Conservation (phyloP, 148 eudicot species). For the Cornus kousa region DNA sequence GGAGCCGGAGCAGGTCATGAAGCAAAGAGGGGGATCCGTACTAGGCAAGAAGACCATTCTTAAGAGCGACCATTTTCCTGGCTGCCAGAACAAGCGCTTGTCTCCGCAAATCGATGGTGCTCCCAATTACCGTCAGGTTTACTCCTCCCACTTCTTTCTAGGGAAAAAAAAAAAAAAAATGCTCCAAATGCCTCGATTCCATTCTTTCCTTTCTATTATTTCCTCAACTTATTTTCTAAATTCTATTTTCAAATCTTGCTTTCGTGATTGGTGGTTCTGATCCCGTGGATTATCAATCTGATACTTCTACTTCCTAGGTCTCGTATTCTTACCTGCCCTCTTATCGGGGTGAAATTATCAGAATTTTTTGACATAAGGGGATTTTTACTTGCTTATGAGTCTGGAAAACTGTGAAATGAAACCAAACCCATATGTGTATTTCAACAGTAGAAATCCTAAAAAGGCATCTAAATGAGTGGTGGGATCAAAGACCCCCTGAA, state of each 20-base stretch:
- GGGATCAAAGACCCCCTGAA: neutral
- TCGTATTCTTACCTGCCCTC: neutral
- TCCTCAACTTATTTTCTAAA: neutral
- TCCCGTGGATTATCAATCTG: slow-evolving; percentile 1
- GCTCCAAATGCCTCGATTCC: neutral
- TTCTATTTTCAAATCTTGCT: neutral
- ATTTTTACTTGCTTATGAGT: too few relatives aligned
- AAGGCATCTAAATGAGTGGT: too few relatives aligned
- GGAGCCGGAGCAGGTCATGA: slow-evolving; percentile 80
- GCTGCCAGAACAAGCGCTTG: slow-evolving; percentile 88
- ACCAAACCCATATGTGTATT: too few relatives aligned
- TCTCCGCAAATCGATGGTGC: slow-evolving; percentile 91
- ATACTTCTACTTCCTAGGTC: neutral
- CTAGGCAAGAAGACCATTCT: slow-evolving; percentile 88
- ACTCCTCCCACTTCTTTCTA: neutral
- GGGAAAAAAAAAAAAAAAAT: neutral
- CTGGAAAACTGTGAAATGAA: too few relatives aligned
- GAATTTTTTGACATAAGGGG: too few relatives aligned
- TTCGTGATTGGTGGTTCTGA: neutral
- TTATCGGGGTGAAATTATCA: too few relatives aligned
- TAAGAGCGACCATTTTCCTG: slow-evolving; percentile 98
- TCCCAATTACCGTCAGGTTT: slow-evolving; percentile 88
- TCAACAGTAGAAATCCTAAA: too few relatives aligned
- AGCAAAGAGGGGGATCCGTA: slow-evolving; percentile 83
- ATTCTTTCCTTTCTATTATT: neutral